phyloP scores from a whole-genome alignment of 192 early-diverging fungal genomes.

The Coemansia sp. region DNA sequence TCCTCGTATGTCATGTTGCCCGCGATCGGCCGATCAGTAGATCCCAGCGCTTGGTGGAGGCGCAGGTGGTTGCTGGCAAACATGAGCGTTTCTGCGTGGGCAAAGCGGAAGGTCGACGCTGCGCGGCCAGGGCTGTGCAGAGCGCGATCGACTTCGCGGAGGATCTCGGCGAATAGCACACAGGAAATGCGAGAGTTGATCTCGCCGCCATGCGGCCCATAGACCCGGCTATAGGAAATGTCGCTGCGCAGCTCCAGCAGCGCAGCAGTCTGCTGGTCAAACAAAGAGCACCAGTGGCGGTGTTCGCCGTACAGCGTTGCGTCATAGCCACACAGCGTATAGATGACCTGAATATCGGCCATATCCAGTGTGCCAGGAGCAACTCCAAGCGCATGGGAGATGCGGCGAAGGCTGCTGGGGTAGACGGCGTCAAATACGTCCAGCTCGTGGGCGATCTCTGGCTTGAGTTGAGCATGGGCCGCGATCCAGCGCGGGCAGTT shows the following conservation, averaged over 20 bases:
- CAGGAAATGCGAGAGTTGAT: slow-evolving; percentile 35
- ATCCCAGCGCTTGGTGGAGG: slow-evolving; percentile 22
- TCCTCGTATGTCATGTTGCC: slow-evolving; percentile 19
- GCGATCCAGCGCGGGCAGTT: slow-evolving; percentile 23
- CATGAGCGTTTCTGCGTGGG: slow-evolving; percentile 39
- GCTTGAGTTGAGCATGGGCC: neutral
- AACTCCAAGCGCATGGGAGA: neutral
- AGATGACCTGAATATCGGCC: slow-evolving; percentile 10
- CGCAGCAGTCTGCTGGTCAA: slow-evolving; percentile 9
- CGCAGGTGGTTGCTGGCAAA: slow-evolving; percentile 28
- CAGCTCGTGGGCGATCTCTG: neutral
- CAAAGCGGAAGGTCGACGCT: slow-evolving; percentile 31
- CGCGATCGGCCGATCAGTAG: slow-evolving; percentile 2
- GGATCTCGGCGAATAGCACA: slow-evolving; percentile 13
- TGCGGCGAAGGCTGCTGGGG: neutral
- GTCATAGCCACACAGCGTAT: slow-evolving; percentile 35
- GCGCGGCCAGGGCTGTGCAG: slow-evolving; percentile 1
- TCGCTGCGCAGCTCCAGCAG: slow-evolving; percentile 37
- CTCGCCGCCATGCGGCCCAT: slow-evolving; percentile 18
- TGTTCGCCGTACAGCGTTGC: slow-evolving; percentile 10
- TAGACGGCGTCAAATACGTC: slow-evolving; percentile 17
- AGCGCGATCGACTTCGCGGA: slow-evolving; percentile 12
- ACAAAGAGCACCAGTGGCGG: slow-evolving; percentile 27
- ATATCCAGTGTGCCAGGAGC: neutral
- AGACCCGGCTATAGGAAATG: slow-evolving; percentile 31